phyloP scores from a whole-genome alignment of 2,329 filamentous ascomycete species.

The Monosporascus sp. region DNA sequence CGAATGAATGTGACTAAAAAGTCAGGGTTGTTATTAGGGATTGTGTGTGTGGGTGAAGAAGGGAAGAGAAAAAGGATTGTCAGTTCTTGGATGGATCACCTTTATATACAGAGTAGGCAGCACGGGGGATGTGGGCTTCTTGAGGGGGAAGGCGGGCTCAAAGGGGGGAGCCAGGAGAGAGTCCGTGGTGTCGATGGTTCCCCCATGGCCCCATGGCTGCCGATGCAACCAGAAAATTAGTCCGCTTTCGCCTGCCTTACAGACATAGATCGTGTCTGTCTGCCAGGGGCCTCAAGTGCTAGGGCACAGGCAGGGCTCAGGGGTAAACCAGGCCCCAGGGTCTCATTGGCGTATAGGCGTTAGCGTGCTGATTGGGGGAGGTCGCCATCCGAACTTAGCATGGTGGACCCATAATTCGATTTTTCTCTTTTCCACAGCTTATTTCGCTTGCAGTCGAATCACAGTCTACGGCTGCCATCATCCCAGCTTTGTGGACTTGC shows the following conservation, averaged over 20 bases:
- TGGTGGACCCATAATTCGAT: conserved; percentile 6
- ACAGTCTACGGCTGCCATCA: background rate
- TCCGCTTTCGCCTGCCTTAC: conserved; percentile 2
- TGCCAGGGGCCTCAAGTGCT: too few relatives aligned
- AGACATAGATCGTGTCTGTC: too few relatives aligned
- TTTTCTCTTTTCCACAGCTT: background rate
- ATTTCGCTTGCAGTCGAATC: conserved; percentile 4
- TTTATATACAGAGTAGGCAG: conserved; percentile 41
- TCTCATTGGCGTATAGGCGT: too few relatives aligned
- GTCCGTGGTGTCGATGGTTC: background rate
- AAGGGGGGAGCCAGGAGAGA: background rate
- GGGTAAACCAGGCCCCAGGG: too few relatives aligned
- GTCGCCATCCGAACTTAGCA: background rate
- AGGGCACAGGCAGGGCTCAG: too few relatives aligned
- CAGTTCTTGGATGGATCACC: conserved; percentile 32
- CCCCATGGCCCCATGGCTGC: conserved; percentile 1
- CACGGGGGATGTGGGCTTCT: conserved; percentile 13
- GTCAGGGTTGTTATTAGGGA: conserved; percentile 41
- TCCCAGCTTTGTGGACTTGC: background rate
- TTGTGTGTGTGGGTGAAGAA: conserved; percentile 47
- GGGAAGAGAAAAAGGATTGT: conserved; percentile 26
- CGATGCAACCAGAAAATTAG: conserved; percentile 5
- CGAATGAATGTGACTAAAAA: conserved; percentile 56
- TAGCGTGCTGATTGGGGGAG: conserved; percentile 4
- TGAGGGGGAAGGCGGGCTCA: conserved; percentile 1